A percentile compares a stretch with the other conserved stretches of the same genome.
These are phyloP conservation scores for Chytriomyces hyalinus DNA, from an alignment of 192 early-diverging fungal species.

Conservation along the genomic window DNA sequence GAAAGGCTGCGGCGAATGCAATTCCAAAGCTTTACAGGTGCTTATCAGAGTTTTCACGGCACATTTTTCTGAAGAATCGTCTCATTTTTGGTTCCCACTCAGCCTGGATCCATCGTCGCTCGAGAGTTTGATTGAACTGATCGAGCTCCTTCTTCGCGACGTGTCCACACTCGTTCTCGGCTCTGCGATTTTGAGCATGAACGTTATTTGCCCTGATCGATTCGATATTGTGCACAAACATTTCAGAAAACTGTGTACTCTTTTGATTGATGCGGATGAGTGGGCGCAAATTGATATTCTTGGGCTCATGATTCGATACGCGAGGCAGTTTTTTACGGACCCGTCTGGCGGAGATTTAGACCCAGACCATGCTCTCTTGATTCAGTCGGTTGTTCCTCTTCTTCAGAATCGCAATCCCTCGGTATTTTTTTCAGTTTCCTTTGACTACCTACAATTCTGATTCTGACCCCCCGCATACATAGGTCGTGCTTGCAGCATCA, in stretches of 20 bases:
- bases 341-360: conserved; percentile 65
- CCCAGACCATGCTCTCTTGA: conserved; percentile 78
- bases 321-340: conserved; percentile 63
- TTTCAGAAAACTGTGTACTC: conserved; percentile 83
- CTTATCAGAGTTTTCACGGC: neutral
- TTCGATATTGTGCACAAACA: conserved; percentile 87
- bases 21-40: conserved; percentile 86
- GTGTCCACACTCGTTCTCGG: conserved; percentile 87
- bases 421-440: conserved; percentile 2
- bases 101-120: conserved; percentile 81
- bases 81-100: conserved; percentile 1
- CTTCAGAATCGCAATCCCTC: conserved; percentile 76
- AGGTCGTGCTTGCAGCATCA: conserved; percentile 46
- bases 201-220: conserved; percentile 82
- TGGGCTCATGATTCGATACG: conserved; percentile 80
- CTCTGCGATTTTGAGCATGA: conserved; percentile 82
- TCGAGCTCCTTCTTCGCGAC: conserved; percentile 79
- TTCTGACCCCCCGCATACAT: neutral
- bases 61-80: conserved; percentile 11
- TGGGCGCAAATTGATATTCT: conserved; percentile 94
- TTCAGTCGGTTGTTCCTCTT: conserved; percentile 71
- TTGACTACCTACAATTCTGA: neutral
- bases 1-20: conserved; percentile 89
- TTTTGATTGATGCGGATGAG: conserved; percentile 90
- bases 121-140: conserved; percentile 77